phyloP scores from a whole-genome alignment of 78 protist genomes.

The Polysphondylium violaceum region DNA sequence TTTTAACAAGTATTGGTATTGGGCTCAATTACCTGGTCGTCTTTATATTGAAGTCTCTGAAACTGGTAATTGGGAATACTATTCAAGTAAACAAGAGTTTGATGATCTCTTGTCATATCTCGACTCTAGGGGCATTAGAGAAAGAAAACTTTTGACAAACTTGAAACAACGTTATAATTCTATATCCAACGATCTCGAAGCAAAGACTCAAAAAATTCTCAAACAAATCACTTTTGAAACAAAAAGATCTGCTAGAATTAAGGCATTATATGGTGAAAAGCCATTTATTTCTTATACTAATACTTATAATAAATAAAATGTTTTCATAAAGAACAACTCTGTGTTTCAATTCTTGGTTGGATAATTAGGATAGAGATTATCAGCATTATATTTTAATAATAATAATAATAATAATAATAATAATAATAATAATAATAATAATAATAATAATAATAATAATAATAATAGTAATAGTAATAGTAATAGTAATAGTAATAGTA shows the following conservation, averaged over 20 bases:
- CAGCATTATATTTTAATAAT: too few species aligned
- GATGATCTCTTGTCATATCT: slow-evolving; percentile 47
- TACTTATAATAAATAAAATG: slow-evolving; percentile 21
- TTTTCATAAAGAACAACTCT: too few species aligned
- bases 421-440: too few species aligned
- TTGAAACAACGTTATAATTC: slow-evolving; percentile 41
- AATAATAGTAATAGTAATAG: not conserved
- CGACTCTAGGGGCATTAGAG: slow-evolving; percentile 60
- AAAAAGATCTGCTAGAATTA: slow-evolving; percentile 59
- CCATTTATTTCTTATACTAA: not conserved
- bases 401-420: too few species aligned
- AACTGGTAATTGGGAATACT: slow-evolving; percentile 55
- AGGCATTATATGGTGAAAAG: slow-evolving; percentile 42
- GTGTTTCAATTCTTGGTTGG: too few species aligned
- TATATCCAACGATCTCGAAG: slow-evolving; percentile 1
- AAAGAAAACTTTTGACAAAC: slow-evolving; percentile 20
- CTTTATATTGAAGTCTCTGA: slow-evolving; percentile 18
- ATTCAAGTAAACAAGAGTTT: slow-evolving; percentile 27
- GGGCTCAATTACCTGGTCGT: slow-evolving; percentile 61
- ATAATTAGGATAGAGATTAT: too few species aligned
- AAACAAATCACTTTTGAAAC: slow-evolving; percentile 21
- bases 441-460: too few species aligned
- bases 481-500: too few species aligned
- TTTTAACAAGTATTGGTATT: slow-evolving; percentile 70
- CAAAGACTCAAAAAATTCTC: slow-evolving; percentile 7